Evolutionary conservation across 441 rosid genomes (phyloP), one percentile per base, ranked within the genome.

Genomic region (Euphorbia neoarborescens): DNA sequence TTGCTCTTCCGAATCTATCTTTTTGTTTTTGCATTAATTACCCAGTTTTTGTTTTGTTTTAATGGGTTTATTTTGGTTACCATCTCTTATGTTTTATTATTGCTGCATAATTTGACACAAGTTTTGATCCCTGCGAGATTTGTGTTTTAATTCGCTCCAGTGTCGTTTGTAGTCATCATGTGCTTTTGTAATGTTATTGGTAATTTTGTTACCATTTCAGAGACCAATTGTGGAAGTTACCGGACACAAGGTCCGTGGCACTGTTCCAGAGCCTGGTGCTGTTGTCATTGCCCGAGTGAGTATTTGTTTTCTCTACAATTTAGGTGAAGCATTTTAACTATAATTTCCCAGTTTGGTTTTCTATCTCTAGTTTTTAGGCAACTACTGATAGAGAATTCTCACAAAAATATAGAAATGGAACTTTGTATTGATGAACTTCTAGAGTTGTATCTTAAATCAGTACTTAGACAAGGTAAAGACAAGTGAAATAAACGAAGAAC

Each of bases 211-310:
- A 2, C 4, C 35, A 38, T 81, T 63, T 19, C 80, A 94, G 97
- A 84, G 89, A 77, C 85, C 96, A 58, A 83, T 71, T 71, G 90
- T 87, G 65, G 97, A 90, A 76, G 96, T 94, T 59, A 81, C 79
- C 3, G 90, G 97, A 71, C 95, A 84, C 78, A 94, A 88, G 78
- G 90, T 90, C 50, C 93, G 82, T 70, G 95, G 95, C 20, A 85
- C 83, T 62, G 90, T 94, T 54, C 96, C 97, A 15, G 93, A 88
- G 76, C 83, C 93, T 27, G 89, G 95, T 70, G 90, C 89, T 68
- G 77, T 88, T 76, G 93, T 90, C 64, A 78, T 90, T 71, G 95
- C 87, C 62, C 84, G 97, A 34, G 98, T 90, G 80, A 79, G 87
- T 73, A 66, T 67, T 28, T 17, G 37, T 17, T 59, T 64, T 53